Evolutionary conservation across 1,139 yeast species (phyloP), one percentile per base, ranked within the genome.

Genomic region (Candida dubliniensis): DNA sequence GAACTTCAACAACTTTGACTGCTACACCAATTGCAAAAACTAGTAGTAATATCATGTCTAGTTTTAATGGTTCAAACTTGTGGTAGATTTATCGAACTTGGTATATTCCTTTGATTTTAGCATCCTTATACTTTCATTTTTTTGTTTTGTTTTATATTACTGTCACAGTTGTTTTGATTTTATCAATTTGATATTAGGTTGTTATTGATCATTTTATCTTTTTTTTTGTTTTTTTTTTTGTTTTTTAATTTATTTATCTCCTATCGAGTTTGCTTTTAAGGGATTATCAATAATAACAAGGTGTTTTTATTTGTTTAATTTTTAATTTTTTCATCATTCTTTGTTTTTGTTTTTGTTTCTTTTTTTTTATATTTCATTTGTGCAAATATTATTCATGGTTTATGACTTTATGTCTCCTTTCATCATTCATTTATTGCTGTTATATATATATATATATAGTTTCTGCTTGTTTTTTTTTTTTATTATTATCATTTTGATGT

Each of bases 41-140:
- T 34, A 34, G 42, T 12, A 42, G 41, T 33, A 45, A 43, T 34
- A 27, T 43, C 23, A 34, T 45, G 34, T 42, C 43, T 6, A 42
- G 48, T 5, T 42, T 45, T 31, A 35, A 44, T 23, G 36, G 44
- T 13, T 36, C 48, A 15, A 40, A 36, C 34, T 45, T 45, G 32
- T 45, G 48, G 48, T 45, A 36, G 30, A 25, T 8, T 32, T 32
- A 8, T 32, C n/a, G n/a, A n/a, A n/a, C n/a, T n/a, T n/a, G n/a
- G n/a, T n/a, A n/a, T n/a, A n/a, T 27, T 10, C 7, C n/a, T 7
- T 4, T 27, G 30, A 27, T 27, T 27, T 27, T 9, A n/a, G n/a
- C n/a, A 27, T 27, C 10, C n/a, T 27, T 27, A 18, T 18, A 18
- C 23, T 18, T 18, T 18, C 23, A 18, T 18, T 18, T 18, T 18